A percentile compares a stretch with the other conserved stretches of the same genome.
These are phyloP conservation scores for Phylloporus sp. DNA, from an alignment of 768 basidiomycete species.

Conservation along the genomic window DNA sequence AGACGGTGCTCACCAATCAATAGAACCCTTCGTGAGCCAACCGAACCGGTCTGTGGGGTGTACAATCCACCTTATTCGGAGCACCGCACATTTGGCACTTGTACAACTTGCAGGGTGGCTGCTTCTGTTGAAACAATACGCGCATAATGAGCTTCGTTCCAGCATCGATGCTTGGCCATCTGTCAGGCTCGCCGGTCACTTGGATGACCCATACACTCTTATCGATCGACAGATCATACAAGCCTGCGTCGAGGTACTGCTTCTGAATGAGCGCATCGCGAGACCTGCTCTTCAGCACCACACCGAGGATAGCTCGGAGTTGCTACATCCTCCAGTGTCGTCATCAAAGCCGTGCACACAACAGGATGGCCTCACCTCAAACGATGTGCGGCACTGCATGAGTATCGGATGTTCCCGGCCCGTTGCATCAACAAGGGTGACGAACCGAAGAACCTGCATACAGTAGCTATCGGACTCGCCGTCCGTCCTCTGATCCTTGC, in stretches of 20 bases:
- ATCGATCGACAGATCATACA: conserved; percentile 25
- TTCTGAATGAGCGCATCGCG: conserved; percentile 20
- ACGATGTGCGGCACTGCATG: conserved; percentile 24
- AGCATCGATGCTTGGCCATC: conserved; percentile 22
- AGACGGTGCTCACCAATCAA: conserved; percentile 19
- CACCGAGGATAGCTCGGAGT: conserved; percentile 18
- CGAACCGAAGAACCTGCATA: conserved; percentile 19
- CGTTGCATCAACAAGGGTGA: conserved; percentile 25
- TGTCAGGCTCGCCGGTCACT: conserved; percentile 17
- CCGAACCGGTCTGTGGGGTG: conserved; percentile 12
- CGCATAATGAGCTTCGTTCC: too few species aligned
- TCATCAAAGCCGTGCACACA: not conserved
- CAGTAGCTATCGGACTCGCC: conserved; percentile 19
- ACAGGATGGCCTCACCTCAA: conserved; percentile 13
- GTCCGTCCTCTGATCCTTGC: conserved; percentile 9
- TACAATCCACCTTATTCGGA: conserved; percentile 15
- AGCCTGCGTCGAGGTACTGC: conserved; percentile 21
- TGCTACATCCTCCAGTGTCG: conserved; percentile 9
- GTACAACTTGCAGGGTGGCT: conserved; percentile 10
- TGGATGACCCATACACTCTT: conserved; percentile 22
- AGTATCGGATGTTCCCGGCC: conserved; percentile 24
- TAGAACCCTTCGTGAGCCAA: conserved; percentile 19
- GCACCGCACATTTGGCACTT: conserved; percentile 20
- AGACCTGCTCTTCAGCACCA: conserved; percentile 14
- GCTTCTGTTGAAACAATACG: too few species aligned